Evolutionary conservation across 345 rosid genomes (phyloP), one percentile per base, ranked within the genome.

Genomic region (Populus deltoides): DNA sequence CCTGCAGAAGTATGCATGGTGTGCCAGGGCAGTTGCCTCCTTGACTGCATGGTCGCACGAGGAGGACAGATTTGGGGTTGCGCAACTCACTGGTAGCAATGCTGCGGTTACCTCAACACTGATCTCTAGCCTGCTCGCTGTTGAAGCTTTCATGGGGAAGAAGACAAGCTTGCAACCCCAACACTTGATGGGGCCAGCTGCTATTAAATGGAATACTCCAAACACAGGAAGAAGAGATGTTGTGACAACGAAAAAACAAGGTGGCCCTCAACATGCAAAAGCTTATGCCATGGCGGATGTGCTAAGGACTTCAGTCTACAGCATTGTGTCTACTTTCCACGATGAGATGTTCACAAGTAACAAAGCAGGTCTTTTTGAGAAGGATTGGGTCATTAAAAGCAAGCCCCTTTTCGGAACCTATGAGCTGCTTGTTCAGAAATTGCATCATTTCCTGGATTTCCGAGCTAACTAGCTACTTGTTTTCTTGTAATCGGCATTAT

Each of bases 51-150:
- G 82, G 79, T 96, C 99, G 9, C 94, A 72, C 77, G 80, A 83
- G 51, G 97, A 96, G 82, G 98, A 93, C 86, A 89, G 94, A 68
- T 93, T 84, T 70, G 98, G 99, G 62, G 94, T 96, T 69, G 99
- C 99, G 45, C 99, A 93, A 83, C 87, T 96, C 38, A 89, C 98
- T 36, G 97, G 99, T 77, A 90, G 95, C 80, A 93, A 89, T 66
- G 82, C 97, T 13, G 85, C 92, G 68, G 92, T 89, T 66, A 63
- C 91, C 77, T 93, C 98, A 7, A 86, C 91, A 11, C 94, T 96
- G 45, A 24, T 92, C 39, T 90, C 95, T 12, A 91, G 92, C 87
- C 81, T 96, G 47, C 89, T 96, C 13, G 94, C 97, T 7, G 88
- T 90, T 36, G 99, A 93, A 84, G 84, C 95, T 68, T 90, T 88